Percentiles rank a stretch among this genome's conserved stretches.
phyloP scores from a whole-genome alignment of 208 protist genomes.

The Sergeia podlipaevii region DNA sequence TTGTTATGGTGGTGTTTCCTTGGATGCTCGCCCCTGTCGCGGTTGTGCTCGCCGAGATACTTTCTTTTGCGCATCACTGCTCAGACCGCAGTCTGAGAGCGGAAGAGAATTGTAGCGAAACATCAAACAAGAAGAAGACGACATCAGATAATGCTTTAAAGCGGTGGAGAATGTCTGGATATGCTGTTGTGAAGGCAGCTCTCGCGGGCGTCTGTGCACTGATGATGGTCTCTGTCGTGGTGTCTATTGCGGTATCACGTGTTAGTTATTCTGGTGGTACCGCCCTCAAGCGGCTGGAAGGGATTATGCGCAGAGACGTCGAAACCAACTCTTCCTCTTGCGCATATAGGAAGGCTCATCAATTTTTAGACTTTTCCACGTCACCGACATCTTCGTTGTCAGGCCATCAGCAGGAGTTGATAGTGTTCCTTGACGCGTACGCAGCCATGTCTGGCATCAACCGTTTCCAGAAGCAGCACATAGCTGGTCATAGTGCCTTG shows the following conservation, averaged over 20 bases:
- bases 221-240: constrained; percentile 12
- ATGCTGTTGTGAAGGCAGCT: no score
- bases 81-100: neutral
- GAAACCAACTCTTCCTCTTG: constrained; percentile 1
- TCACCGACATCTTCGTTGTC: neutral
- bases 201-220: constrained; percentile 9
- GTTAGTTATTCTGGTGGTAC: constrained; percentile 36
- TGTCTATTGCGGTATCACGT: constrained; percentile 30
- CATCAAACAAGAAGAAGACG: no score
- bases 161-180: no score
- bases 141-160: no score
- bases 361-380: neutral
- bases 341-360: no score
- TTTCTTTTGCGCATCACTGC: neutral
- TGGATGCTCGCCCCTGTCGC: constrained; percentile 67
- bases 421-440: constrained; percentile 50
- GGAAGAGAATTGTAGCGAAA: no score
- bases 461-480: constrained; percentile 42
- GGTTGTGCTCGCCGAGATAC: constrained; percentile 5
- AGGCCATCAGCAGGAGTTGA: no score
- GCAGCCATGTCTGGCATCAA: constrained; percentile 48
- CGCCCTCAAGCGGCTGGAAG: constrained; percentile 20
- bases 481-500: neutral
- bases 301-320: constrained; percentile 15
- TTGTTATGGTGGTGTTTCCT: constrained; percentile 89